These are phyloP conservation scores for Pseudonitzschia delicatissima DNA, from an alignment of 108 stramenopile species.

Conservation along the genomic window DNA sequence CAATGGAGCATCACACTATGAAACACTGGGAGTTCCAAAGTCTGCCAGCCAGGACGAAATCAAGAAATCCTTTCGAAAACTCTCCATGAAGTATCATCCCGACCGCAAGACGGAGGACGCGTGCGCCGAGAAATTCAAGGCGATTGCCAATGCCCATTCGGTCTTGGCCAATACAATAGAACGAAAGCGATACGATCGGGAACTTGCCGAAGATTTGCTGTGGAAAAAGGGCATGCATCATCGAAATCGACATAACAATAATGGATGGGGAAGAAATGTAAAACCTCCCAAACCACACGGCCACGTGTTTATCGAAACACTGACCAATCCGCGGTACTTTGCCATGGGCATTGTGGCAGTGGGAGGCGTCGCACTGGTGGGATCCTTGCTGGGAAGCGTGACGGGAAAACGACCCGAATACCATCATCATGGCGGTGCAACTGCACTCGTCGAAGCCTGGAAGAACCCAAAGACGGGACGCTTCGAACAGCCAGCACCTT, in stretches of 20 bases:
- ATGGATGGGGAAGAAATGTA: neutral
- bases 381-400: constrained; percentile 32
- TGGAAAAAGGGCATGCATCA: constrained; percentile 8
- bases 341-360: constrained; percentile 29
- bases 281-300: constrained; percentile 8
- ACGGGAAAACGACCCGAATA: constrained; percentile 31
- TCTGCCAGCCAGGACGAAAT: constrained; percentile 78
- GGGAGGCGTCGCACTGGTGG: constrained; percentile 18
- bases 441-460: constrained; percentile 77
- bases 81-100: constrained; percentile 90
- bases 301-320: constrained; percentile 32
- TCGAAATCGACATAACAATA: neutral
- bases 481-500: constrained; percentile 82
- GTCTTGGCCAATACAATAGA: constrained; percentile 52
- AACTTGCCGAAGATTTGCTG: constrained; percentile 19
- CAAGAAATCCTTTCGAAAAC: constrained; percentile 88
- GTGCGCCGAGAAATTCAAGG: constrained; percentile 67
- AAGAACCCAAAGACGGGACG: constrained; percentile 61
- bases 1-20: constrained; percentile 41
- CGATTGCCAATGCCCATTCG: constrained; percentile 68
- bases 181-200: constrained; percentile 60
- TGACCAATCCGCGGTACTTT: constrained; percentile 38
- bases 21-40: constrained; percentile 70
- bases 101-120: constrained; percentile 60
- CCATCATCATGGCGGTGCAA: constrained; percentile 20